Evolutionary conservation across 2,329 filamentous ascomycete genomes (phyloP).

Genomic region (Endothia cerciana): DNA sequence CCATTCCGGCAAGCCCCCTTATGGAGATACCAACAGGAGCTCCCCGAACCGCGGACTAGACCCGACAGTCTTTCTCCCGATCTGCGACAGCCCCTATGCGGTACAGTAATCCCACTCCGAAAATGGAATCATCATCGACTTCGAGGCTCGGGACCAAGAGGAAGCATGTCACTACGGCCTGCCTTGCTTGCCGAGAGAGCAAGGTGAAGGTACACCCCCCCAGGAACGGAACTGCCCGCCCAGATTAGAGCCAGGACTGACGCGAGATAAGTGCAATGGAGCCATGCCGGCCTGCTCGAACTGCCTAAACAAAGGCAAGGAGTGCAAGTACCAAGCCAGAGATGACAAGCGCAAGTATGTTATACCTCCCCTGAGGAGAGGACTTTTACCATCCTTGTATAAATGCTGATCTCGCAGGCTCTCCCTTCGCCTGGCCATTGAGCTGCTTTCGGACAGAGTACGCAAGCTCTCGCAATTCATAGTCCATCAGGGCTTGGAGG

Average conservation of each 20-base stretch:
- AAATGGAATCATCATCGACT: background rate
- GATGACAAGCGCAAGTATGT: constrained; percentile 39
- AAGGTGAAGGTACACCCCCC: background rate
- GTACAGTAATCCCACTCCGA: too few relatives aligned
- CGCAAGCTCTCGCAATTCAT: constrained; percentile 33
- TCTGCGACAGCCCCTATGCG: too few relatives aligned
- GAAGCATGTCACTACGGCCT: background rate
- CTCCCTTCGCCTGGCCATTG: constrained; percentile 34
- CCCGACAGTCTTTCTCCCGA: too few relatives aligned
- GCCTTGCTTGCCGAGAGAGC: background rate
- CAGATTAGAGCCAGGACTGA: background rate
- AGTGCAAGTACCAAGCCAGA: constrained; percentile 34
- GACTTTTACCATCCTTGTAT: too few relatives aligned
- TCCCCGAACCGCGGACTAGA: too few relatives aligned
- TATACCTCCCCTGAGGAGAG: background rate
- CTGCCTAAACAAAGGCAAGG: constrained; percentile 34
- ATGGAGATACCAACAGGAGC: too few relatives aligned
- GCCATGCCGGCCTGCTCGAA: constrained; percentile 30
- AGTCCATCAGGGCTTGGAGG: constrained; percentile 29
- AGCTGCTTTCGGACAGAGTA: constrained; percentile 29
- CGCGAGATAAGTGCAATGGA: constrained; percentile 28
- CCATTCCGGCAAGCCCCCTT: too few relatives aligned
- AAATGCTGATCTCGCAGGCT: constrained; percentile 28
- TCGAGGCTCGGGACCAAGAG: background rate
- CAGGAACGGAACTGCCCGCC: too few relatives aligned